Percentiles rank a stretch among this genome's conserved stretches.
Conservation (phyloP, 139 green algal species). For the Micractinium sp. region DNA sequence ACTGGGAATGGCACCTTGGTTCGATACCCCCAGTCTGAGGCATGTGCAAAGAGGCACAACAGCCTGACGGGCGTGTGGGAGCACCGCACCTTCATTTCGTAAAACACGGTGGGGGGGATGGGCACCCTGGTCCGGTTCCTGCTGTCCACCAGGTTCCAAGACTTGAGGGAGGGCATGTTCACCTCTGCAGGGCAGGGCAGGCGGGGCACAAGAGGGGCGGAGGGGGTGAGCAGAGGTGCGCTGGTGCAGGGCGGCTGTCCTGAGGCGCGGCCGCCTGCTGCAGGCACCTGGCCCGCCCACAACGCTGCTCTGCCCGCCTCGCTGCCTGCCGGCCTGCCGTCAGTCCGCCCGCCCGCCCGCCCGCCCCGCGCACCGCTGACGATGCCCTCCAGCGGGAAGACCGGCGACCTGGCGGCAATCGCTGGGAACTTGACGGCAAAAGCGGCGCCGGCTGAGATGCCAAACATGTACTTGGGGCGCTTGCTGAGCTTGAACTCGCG, state of each 20-base stretch:
- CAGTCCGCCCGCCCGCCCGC: not conserved
- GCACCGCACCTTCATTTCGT: not conserved
- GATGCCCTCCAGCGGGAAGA: slow-evolving; percentile 1
- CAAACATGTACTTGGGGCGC: slow-evolving; percentile 28
- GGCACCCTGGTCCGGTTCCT: not conserved
- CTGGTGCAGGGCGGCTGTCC: not conserved
- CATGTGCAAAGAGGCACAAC: no score
- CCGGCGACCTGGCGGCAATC: no score
- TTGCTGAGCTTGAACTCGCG: not conserved
- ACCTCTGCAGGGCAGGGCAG: slow-evolving; percentile 10
- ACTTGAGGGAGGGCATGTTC: slow-evolving; percentile 2
- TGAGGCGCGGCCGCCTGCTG: not conserved
- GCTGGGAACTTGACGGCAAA: slow-evolving; percentile 26
- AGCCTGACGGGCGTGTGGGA: no score
- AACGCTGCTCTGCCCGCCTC: not conserved
- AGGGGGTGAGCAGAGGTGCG: not conserved
- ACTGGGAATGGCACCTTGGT: not conserved
- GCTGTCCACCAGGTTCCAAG: not conserved
- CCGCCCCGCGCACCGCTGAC: not conserved
- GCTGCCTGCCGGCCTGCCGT: no score
- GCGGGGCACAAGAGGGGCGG: not conserved
- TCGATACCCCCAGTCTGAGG: not conserved
- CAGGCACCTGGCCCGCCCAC: no score
- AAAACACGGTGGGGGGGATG: slow-evolving; percentile 11
- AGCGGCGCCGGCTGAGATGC: not conserved